phyloP scores from a whole-genome alignment of 768 basidiomycete genomes.

The Asterophora lycoperdoides region DNA sequence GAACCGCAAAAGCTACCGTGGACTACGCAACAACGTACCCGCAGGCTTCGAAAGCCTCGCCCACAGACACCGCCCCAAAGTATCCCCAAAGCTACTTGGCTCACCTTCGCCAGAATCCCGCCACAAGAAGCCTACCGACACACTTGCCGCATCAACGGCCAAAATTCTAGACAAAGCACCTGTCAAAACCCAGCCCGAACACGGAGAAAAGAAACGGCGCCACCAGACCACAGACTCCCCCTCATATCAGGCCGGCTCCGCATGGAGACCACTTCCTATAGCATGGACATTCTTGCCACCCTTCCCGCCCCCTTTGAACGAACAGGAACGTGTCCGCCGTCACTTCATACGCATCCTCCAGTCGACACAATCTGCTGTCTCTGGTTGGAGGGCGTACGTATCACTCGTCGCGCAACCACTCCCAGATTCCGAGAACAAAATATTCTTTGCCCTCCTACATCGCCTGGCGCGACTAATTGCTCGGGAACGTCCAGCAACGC shows the following conservation, averaged over 20 bases:
- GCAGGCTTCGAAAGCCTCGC: conserved; percentile 1
- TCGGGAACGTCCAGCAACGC: conserved; percentile 49
- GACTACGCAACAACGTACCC: background rate
- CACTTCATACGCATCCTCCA: conserved; percentile 18
- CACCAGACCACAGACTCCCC: conserved; percentile 5
- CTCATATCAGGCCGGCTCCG: conserved; percentile 22
- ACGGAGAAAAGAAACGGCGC: background rate
- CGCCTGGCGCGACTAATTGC: conserved; percentile 59
- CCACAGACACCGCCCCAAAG: background rate
- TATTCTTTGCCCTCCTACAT: conserved; percentile 51
- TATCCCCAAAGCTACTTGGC: background rate
- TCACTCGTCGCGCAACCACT: conserved; percentile 29
- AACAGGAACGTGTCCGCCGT: conserved; percentile 10
- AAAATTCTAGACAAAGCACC: too few species aligned
- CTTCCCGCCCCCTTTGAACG: conserved; percentile 2
- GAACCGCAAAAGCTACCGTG: background rate
- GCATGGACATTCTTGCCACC: background rate
- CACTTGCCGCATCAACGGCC: too few species aligned
- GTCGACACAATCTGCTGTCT: conserved; percentile 17
- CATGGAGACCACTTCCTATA: conserved; percentile 20
- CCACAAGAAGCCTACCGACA: background rate
- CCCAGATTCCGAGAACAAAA: conserved; percentile 20
- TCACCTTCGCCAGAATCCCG: background rate
- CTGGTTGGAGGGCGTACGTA: conserved; percentile 42
- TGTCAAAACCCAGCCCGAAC: background rate